Base-by-base conservation (phyloP, 2,329 filamentous ascomycete species). In the Claviceps lovelessii region DNA sequence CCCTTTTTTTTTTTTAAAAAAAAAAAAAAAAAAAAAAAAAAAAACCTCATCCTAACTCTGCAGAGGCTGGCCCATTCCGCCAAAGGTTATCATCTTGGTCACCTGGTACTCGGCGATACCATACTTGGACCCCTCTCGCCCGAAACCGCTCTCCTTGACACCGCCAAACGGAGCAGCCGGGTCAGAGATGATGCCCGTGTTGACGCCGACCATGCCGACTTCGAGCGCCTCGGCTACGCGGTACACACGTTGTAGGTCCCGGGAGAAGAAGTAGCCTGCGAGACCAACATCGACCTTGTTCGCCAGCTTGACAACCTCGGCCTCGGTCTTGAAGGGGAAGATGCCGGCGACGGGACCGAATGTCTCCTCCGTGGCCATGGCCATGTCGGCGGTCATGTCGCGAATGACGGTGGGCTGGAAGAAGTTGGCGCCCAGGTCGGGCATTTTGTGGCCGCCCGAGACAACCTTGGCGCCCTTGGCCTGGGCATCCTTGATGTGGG, bases 261-360 rank as follows among this genome's bases (percentile, higher is more conserved):
- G 70, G 6, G 80, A 90, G 76, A 88, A 97, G 74, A 98, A 95
- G 73, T 97, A 97, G 0, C 88, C 91, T 0, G 91, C 93, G 41
- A 98, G 77, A 1, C 93, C 93, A 42, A 97, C 90, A 53, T 91
- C 84, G 1, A 88, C 76, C 46, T 74, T 70, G 70, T 98, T 98
- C 4, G 93, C 91, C 60, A 91, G 72, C 58, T 79, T 76, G 35
- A 97, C 82, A 5, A 95, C 93, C 64, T 97, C 90, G 53, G 86
- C 84, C 71, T 97, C 93, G 0, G 85, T 89, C 49, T 88, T 80
- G 66, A 97, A 98, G 51, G 83, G 79, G 75, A 96, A 96, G 15
- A 97, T 71, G 0, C 87, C 91, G 0, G 90, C 91, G 0, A 97
- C 86, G 3, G 93, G 93, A 0, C 93, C 93, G 67, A 98, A 98